phyloP scores from a whole-genome alignment of 2,329 filamentous ascomycete genomes.

The Byssochlamys sp. region DNA sequence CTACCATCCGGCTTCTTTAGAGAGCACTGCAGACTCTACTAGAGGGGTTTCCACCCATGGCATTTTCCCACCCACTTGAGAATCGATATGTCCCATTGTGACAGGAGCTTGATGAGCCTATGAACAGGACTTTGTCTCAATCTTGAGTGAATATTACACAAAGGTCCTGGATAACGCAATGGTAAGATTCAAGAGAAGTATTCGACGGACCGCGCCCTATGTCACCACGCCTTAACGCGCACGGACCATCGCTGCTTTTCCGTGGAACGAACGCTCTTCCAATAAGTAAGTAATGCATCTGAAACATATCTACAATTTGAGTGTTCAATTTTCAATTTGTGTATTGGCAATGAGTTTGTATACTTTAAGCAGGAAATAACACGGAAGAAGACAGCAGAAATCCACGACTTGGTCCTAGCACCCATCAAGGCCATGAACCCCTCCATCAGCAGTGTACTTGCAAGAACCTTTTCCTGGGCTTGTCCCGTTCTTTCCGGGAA shows the following conservation, averaged over 20 bases:
- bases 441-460: constrained; percentile 26
- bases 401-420: constrained; percentile 5
- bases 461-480: constrained; percentile 26
- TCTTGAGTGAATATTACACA: too few species aligned
- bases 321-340: neutral
- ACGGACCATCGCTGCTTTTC: neutral
- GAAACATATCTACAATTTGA: too few species aligned
- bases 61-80: constrained; percentile 7
- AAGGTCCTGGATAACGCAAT: too few species aligned
- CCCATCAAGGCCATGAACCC: constrained; percentile 27
- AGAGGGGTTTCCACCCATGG: constrained; percentile 34
- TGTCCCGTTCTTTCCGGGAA: constrained; percentile 22
- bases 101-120: neutral
- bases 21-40: constrained; percentile 27
- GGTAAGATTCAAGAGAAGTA: too few species aligned
- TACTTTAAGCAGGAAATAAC: neutral
- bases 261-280: too few species aligned
- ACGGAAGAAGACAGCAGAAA: neutral
- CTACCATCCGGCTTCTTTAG: constrained; percentile 31
- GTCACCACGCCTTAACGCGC: neutral
- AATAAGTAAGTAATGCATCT: too few species aligned
- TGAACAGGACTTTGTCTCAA: neutral
- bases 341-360: neutral
- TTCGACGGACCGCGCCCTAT: too few species aligned
- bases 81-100: neutral